Percentiles rank a stretch among this genome's conserved stretches.
Evolutionary conservation across 1,139 yeast genomes (phyloP).

Genomic region (Debaryomyces robertsiae): DNA sequence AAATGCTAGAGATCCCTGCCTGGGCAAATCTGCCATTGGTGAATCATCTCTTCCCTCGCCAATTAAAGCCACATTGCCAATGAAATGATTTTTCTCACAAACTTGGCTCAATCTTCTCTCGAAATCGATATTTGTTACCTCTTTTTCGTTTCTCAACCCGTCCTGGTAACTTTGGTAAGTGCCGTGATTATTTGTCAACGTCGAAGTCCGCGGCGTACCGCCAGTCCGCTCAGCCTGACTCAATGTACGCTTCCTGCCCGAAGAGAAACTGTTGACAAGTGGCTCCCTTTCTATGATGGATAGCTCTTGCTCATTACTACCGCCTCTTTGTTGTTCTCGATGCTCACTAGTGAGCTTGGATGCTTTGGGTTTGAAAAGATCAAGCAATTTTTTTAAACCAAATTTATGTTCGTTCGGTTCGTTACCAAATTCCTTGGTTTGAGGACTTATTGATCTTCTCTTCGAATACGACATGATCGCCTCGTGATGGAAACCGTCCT

Average conservation of each 20-base stretch:
- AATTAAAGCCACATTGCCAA: conserved; percentile 13
- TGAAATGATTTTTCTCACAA: conserved; percentile 23
- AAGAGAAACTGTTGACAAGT: conserved; percentile 23
- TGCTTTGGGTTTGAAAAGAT: conserved; percentile 9
- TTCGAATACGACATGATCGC: conserved; percentile 10
- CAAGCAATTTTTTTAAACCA: conserved; percentile 5
- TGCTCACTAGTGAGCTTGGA: conserved; percentile 1
- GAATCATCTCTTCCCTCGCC: conserved; percentile 16
- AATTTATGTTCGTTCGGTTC: conserved; percentile 6
- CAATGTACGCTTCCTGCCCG: conserved; percentile 34
- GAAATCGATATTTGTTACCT: conserved; percentile 30
- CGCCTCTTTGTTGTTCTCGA: conserved; percentile 1
- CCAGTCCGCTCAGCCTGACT: conserved; percentile 28
- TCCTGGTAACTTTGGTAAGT: conserved; percentile 31
- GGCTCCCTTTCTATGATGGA: conserved; percentile 9
- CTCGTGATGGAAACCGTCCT: conserved; percentile 1
- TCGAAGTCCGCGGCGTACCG: conserved; percentile 32
- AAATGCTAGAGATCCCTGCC: conserved; percentile 8
- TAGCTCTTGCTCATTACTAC: conserved; percentile 4
- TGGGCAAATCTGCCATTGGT: conserved; percentile 23
- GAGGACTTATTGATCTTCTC: conserved; percentile 13
- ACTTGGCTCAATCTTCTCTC: conserved; percentile 36
- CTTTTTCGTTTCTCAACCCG: conserved; percentile 26
- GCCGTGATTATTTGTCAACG: conserved; percentile 22
- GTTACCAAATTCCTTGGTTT: too few species aligned